A percentile compares a stretch with the other conserved stretches of the same genome.
Evolutionary conservation across 2,329 filamentous ascomycete genomes (phyloP).

Genomic region (Penicillium brasilianum): DNA sequence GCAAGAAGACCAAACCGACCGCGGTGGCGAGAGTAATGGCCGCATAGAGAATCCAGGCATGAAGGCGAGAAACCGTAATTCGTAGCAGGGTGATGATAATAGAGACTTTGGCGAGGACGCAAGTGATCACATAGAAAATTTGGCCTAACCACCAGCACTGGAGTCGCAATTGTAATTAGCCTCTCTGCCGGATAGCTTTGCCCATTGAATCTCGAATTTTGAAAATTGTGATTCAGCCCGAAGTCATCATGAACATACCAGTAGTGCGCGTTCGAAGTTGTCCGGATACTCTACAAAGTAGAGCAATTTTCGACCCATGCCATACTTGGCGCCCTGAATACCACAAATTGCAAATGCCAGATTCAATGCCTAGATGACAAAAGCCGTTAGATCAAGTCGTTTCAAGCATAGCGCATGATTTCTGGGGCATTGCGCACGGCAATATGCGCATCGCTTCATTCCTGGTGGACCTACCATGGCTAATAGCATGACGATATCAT

Average conservation of each 20-base stretch:
- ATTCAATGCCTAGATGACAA: slow-evolving; percentile 29
- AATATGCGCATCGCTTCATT: neutral
- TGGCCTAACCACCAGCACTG: slow-evolving; percentile 58
- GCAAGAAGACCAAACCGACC: slow-evolving; percentile 54
- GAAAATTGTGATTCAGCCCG: too few species aligned
- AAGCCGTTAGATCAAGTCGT: neutral
- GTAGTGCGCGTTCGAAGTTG: slow-evolving; percentile 28
- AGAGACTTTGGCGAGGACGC: slow-evolving; percentile 54
- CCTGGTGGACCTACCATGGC: slow-evolving; percentile 33
- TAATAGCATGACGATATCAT: slow-evolving; percentile 40
- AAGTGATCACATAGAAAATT: slow-evolving; percentile 55
- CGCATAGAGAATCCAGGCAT: slow-evolving; percentile 53
- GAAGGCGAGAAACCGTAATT: slow-evolving; percentile 51
- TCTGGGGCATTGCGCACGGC: neutral
- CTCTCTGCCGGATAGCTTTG: neutral
- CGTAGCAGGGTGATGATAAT: slow-evolving; percentile 59
- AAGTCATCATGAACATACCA: slow-evolving; percentile 25
- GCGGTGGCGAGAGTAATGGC: slow-evolving; percentile 50
- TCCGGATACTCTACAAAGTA: slow-evolving; percentile 29
- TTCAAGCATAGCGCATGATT: neutral
- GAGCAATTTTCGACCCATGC: slow-evolving; percentile 28
- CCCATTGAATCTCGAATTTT: neutral
- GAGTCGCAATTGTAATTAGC: neutral
- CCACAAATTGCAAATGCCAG: slow-evolving; percentile 35
- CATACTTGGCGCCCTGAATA: slow-evolving; percentile 32